phyloP scores from a whole-genome alignment of 768 basidiomycete genomes.

The Russula sp. region DNA sequence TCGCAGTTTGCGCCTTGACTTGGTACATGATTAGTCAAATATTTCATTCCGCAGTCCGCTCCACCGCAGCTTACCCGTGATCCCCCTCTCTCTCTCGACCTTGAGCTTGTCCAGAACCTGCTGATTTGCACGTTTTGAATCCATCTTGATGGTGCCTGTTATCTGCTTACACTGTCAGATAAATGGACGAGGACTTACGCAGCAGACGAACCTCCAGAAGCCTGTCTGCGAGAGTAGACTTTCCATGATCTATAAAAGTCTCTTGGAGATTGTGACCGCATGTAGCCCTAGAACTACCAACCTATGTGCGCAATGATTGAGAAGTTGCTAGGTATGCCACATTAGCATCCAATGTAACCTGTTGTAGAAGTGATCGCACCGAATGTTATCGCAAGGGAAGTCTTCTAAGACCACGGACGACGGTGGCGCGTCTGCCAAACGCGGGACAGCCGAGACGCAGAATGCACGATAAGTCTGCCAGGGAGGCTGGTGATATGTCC shows the following conservation, averaged over 20 bases:
- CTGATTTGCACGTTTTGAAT: conserved; percentile 60
- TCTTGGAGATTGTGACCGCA: not conserved
- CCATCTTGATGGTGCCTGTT: conserved; percentile 78
- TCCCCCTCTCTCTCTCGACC: conserved; percentile 94
- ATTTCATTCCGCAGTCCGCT: not conserved
- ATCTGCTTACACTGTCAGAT: conserved; percentile 45
- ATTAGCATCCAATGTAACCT: not conserved
- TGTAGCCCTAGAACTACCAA: conserved; percentile 27
- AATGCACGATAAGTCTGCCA: not conserved
- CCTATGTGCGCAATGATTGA: conserved; percentile 97
- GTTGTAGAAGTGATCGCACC: conserved; percentile 37
- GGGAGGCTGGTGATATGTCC: not conserved
- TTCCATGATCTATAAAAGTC: conserved; percentile 70
- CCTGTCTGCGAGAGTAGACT: conserved; percentile 90
- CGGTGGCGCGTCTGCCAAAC: not conserved
- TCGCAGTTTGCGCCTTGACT: conserved; percentile 97
- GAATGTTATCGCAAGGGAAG: conserved; percentile 61
- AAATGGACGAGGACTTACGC: not conserved
- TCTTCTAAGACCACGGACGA: conserved; percentile 46
- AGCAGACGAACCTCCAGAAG: conserved; percentile 59
- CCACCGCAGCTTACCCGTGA: conserved; percentile 58
- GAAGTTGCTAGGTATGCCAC: conserved; percentile 59
- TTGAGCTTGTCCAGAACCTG: conserved; percentile 92
- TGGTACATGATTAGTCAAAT: conserved; percentile 5
- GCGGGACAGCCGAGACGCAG: conserved; percentile 10